Evolutionary conservation across 2,329 filamentous ascomycete genomes (phyloP).

Genomic region (Akanthomyces lecanii): DNA sequence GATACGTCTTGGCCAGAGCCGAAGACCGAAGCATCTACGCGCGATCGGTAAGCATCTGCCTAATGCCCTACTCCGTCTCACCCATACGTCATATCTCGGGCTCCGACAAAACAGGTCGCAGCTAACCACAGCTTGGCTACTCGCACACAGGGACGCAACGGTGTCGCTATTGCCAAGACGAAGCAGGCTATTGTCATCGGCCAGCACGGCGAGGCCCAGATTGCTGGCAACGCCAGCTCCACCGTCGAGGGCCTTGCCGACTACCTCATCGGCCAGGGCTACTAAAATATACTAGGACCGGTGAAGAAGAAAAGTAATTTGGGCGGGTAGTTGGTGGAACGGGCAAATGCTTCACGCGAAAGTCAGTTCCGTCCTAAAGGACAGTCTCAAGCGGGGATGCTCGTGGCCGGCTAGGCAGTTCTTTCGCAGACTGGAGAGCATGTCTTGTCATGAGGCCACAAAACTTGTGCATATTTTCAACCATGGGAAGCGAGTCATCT

Average conservation of each 20-base stretch:
- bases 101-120: neutral
- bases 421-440: neutral
- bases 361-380: neutral
- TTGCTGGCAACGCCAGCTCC: slow-evolving; percentile 71
- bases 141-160: slow-evolving; percentile 61
- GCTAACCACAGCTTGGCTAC: neutral
- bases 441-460: slow-evolving; percentile 8
- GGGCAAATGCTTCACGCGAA: neutral
- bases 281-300: slow-evolving; percentile 48
- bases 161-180: slow-evolving; percentile 80
- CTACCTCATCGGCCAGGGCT: slow-evolving; percentile 75
- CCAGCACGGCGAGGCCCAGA: slow-evolving; percentile 72
- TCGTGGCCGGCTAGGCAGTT: neutral
- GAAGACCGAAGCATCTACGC: slow-evolving; percentile 79
- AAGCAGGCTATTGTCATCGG: slow-evolving; percentile 82
- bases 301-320: neutral
- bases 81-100: neutral
- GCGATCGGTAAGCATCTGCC: slow-evolving; percentile 62
- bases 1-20: slow-evolving; percentile 72
- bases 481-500: slow-evolving; percentile 15
- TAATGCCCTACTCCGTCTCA: neutral
- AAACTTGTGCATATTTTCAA: slow-evolving; percentile 17
- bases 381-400: neutral
- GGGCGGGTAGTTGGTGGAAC: neutral
- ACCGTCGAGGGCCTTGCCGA: slow-evolving; percentile 81